These are phyloP conservation scores for Ceriops decandra DNA, from an alignment of 345 rosid genomes.

Conservation along the genomic window DNA sequence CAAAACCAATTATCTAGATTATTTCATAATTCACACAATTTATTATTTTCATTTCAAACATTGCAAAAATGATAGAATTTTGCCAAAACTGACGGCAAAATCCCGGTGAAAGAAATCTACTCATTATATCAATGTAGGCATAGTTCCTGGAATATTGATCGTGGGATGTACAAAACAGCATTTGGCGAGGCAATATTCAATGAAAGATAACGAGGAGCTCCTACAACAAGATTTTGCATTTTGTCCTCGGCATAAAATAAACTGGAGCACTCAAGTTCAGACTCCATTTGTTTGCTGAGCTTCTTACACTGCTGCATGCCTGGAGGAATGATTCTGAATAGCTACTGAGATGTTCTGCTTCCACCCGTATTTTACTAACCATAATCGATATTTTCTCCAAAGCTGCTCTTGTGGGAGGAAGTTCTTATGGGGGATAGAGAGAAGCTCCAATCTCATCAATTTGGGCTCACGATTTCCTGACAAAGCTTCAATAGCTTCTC, in stretches of 20 bases:
- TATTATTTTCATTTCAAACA: too few relatives aligned
- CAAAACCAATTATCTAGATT: too few relatives aligned
- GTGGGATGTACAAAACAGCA: too few relatives aligned
- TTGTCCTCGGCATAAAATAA: slow-evolving; percentile 35
- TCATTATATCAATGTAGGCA: too few relatives aligned
- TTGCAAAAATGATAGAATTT: too few relatives aligned
- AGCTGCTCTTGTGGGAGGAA: slow-evolving; percentile 38
- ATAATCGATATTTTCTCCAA: slow-evolving; percentile 36
- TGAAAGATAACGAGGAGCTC: too few relatives aligned
- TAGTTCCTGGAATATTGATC: too few relatives aligned
- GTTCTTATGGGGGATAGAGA: slow-evolving; percentile 84
- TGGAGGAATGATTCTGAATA: slow-evolving; percentile 41
- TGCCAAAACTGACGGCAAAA: too few relatives aligned
- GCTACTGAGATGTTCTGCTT: slow-evolving; percentile 41
- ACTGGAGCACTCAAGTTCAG: slow-evolving; percentile 31
- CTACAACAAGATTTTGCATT: slow-evolving; percentile 48
- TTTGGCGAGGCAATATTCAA: too few relatives aligned
- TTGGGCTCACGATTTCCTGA: slow-evolving; percentile 50
- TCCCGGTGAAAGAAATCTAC: too few relatives aligned
- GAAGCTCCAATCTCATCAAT: slow-evolving; percentile 81
- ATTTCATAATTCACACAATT: too few relatives aligned
- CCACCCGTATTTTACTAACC: slow-evolving; percentile 34
- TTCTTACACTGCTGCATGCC: slow-evolving; percentile 47
- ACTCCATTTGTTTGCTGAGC: slow-evolving; percentile 40
- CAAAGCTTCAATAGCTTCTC: slow-evolving; percentile 69